A percentile compares a stretch with the other conserved stretches of the same genome.
Evolutionary conservation across 1,284 basidiomycete genomes (phyloP).

Genomic region (Macrocystidia cucumis): DNA sequence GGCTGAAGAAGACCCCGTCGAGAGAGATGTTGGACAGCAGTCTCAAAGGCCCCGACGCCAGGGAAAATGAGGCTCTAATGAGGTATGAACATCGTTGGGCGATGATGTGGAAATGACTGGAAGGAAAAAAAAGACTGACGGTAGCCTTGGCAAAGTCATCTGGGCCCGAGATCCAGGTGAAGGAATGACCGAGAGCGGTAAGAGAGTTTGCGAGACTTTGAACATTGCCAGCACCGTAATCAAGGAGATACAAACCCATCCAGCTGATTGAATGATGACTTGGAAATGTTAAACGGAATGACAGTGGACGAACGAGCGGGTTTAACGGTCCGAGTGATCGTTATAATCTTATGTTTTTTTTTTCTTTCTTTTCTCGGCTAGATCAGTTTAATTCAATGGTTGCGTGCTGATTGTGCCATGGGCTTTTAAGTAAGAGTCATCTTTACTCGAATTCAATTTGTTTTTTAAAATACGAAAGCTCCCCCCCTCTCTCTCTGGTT

Average conservation of each 20-base stretch:
- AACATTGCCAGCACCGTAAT: constrained; percentile 95
- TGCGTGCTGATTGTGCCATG: too few relatives aligned
- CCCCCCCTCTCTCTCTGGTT: too few relatives aligned
- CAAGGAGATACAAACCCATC: constrained; percentile 83
- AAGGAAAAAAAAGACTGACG: constrained; percentile 63
- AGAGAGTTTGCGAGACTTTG: constrained; percentile 93
- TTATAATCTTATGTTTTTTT: too few relatives aligned
- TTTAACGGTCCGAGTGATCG: too few relatives aligned
- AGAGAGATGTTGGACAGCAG: constrained; percentile 76
- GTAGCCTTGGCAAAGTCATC: constrained; percentile 86
- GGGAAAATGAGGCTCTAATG: constrained; percentile 91
- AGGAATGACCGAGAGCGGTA: constrained; percentile 79
- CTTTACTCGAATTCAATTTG: too few relatives aligned
- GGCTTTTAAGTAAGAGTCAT: too few relatives aligned
- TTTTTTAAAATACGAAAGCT: too few relatives aligned
- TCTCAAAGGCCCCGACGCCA: constrained; percentile 94
- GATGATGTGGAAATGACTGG: constrained; percentile 4
- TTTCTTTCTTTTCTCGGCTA: too few relatives aligned
- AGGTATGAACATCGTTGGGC: constrained; percentile 10
- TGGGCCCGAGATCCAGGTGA: constrained; percentile 86
- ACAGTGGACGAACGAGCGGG: too few relatives aligned
- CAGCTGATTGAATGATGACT: constrained; percentile 7
- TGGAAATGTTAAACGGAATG: constrained; percentile 3
- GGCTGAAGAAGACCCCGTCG: constrained; percentile 76
- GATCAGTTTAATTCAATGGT: too few relatives aligned